Conservation (phyloP, 805 yeast genomes). For the Candida bentonensis region DNA sequence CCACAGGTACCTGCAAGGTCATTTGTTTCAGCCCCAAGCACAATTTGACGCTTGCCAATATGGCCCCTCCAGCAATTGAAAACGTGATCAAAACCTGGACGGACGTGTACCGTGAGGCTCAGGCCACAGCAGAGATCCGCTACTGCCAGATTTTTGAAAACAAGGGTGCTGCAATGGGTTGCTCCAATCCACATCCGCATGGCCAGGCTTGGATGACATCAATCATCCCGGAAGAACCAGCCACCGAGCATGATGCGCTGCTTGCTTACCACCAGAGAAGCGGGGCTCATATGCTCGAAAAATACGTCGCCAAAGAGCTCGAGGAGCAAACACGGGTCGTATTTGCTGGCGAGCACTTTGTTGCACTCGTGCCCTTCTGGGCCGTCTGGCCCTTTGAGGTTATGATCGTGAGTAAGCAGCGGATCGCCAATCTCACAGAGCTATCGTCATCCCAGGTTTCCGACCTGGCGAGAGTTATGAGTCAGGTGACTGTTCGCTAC, state of each 20-base stretch:
- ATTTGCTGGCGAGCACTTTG: constrained; percentile 43
- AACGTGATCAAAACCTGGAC: constrained; percentile 51
- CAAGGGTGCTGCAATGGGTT: constrained; percentile 71
- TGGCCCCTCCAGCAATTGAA: constrained; percentile 31
- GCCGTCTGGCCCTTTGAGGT: constrained; percentile 77
- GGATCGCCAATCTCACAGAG: constrained; percentile 27
- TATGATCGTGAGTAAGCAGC: constrained; percentile 42
- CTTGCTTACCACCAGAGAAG: constrained; percentile 29
- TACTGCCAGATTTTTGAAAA: constrained; percentile 66
- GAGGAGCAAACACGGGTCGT: constrained; percentile 32
- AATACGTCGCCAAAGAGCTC: constrained; percentile 45
- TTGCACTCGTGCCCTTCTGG: constrained; percentile 69
- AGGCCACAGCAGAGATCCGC: constrained; percentile 25
- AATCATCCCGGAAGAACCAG: constrained; percentile 52
- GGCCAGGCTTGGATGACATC: constrained; percentile 72
- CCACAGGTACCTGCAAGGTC: constrained; percentile 54
- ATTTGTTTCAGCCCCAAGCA: constrained; percentile 64
- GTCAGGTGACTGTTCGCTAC: constrained; percentile 44
- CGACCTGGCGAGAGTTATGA: constrained; percentile 44
- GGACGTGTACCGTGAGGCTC: constrained; percentile 31
- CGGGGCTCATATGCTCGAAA: constrained; percentile 41
- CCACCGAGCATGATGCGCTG: constrained; percentile 40
- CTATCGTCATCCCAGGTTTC: constrained; percentile 32
- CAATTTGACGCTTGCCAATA: constrained; percentile 48
- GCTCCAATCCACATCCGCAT: constrained; percentile 72